Base-by-base conservation (phyloP, 23 red algal species). In the Gracilariopsis chorda region DNA sequence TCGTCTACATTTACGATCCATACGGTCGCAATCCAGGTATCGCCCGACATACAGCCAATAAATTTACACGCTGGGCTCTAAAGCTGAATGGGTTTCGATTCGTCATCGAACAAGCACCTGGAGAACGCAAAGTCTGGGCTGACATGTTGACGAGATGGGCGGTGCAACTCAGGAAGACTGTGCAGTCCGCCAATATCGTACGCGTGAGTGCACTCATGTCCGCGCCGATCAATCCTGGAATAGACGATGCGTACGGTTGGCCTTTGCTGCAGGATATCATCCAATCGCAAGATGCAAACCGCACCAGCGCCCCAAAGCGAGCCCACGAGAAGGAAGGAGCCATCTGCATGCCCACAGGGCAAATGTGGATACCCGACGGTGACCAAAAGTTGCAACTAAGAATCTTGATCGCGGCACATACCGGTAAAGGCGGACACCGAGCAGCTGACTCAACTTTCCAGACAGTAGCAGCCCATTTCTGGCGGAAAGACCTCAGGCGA, bases 1-100 rank as follows among this genome's bases (percentile, higher is more conserved):
- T 88, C 24, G 68, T 75, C 13, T 77, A 59, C 48, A 77, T 76
- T 24, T 88, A 67, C 51, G 55, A 88, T 34, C 84, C 84, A 20
- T 49, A 59, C 19, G 68, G 21, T 7, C 13, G 37, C 30, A 77
- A 88, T 41, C 13, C 43, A 13, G 21, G 7, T 53, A 57, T 88
- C 4, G 60, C 27, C 23, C 8, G 55, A 53, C 51, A 88, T 46
- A 32, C 64, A 0, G 64, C 62, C 17, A 87, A 40, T 28, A 51
- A 71, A n/a, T 6, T 76, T 68, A 64, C 41, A 45, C 2, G 83
- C 9, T 87, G 83, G 83, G 45, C 62, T 3, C 72, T 87, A 27
- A 87, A 52, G 48, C 43, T 87, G 12, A 24, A 17, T 12, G 48
- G 11, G 14, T 86, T 70, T 70, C 14, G 41, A 2, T 70, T 41